Evolutionary conservation across 2,329 filamentous ascomycete species (phyloP).

Genomic region (Catunica adiposa): DNA sequence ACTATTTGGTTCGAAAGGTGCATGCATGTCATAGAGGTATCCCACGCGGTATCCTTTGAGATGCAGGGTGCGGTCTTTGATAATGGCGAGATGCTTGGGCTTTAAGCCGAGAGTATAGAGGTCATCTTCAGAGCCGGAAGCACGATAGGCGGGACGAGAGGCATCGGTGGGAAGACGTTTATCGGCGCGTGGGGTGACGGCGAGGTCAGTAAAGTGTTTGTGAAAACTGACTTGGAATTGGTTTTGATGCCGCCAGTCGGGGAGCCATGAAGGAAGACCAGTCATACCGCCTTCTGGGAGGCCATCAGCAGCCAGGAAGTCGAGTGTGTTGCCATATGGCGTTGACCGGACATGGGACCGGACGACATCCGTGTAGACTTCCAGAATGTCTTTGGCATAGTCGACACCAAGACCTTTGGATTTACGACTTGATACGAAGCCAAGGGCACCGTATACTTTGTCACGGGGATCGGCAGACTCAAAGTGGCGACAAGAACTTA

Average conservation of each 20-base stretch:
- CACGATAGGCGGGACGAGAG: slow-evolving; percentile 10
- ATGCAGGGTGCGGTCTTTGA: slow-evolving; percentile 12
- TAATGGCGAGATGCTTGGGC: slow-evolving; percentile 8
- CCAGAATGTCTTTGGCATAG: slow-evolving; percentile 17
- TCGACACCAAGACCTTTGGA: slow-evolving; percentile 17
- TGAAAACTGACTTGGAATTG: slow-evolving; percentile 15
- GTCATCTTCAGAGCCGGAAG: slow-evolving; percentile 13
- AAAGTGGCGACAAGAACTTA: slow-evolving; percentile 14
- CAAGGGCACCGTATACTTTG: slow-evolving; percentile 19
- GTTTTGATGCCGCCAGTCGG: slow-evolving; percentile 15
- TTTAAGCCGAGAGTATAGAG: slow-evolving; percentile 10
- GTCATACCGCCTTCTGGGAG: slow-evolving; percentile 16
- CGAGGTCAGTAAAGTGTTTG: slow-evolving; percentile 14
- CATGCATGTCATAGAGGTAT: slow-evolving; percentile 16
- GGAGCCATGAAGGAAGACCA: slow-evolving; percentile 15
- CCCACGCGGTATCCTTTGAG: slow-evolving; percentile 16
- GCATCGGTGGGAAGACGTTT: background rate
- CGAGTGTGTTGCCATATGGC: slow-evolving; percentile 14
- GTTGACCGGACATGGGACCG: slow-evolving; percentile 13
- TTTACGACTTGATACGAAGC: slow-evolving; percentile 17
- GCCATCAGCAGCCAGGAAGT: slow-evolving; percentile 16
- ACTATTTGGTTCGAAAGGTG: slow-evolving; percentile 12
- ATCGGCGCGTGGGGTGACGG: slow-evolving; percentile 8
- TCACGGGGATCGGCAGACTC: slow-evolving; percentile 17
- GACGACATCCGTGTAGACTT: slow-evolving; percentile 18